Conservation (phyloP, 2,329 filamentous ascomycete genomes). For the Cladosporium velox region DNA sequence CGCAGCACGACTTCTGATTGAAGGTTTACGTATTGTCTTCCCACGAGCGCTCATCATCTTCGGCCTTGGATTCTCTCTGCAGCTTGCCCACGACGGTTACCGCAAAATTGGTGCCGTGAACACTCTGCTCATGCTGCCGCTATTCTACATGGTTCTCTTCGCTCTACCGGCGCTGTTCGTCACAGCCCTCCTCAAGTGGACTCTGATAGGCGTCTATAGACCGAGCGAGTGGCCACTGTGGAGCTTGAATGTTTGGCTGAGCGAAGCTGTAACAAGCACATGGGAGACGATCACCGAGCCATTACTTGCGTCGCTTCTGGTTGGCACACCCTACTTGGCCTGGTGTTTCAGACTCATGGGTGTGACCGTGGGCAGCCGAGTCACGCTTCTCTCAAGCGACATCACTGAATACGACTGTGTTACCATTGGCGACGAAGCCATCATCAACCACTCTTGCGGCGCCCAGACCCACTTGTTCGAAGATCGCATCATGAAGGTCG, state of each 20-base stretch:
- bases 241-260: conserved; percentile 31
- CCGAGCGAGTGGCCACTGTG: conserved; percentile 32
- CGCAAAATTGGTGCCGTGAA: conserved; percentile 29
- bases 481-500: conserved; percentile 33
- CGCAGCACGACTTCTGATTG: conserved; percentile 28
- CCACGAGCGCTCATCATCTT: conserved; percentile 34
- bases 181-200: conserved; percentile 29
- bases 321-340: conserved; percentile 30
- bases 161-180: conserved; percentile 27
- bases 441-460: conserved; percentile 26
- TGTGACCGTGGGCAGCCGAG: conserved; percentile 27
- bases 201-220: conserved; percentile 28
- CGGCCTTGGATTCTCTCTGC: conserved; percentile 29
- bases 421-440: conserved; percentile 30
- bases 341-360: conserved; percentile 31
- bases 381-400: conserved; percentile 27
- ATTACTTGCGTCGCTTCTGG: conserved; percentile 25
- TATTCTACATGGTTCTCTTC: conserved; percentile 31
- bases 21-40: conserved; percentile 31
- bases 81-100: conserved; percentile 28
- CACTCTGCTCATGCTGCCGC: conserved; percentile 31
- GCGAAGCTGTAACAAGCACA: conserved; percentile 29
- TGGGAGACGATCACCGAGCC: conserved; percentile 27
- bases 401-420: conserved; percentile 32
- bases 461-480: conserved; percentile 32